phyloP scores from a whole-genome alignment of 2,329 filamentous ascomycete genomes.

The Aspergillus unguis region DNA sequence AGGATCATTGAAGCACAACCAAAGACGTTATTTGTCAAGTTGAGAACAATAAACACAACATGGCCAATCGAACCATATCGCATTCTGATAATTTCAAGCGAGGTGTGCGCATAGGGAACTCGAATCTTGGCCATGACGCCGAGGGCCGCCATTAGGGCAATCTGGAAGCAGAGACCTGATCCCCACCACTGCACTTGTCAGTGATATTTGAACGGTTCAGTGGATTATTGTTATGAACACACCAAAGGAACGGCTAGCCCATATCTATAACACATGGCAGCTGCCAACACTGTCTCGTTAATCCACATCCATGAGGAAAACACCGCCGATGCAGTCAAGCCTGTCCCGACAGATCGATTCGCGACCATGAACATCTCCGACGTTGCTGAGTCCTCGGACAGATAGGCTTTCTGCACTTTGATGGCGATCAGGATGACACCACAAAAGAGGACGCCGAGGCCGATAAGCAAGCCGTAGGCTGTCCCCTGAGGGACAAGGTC shows the following conservation, averaged over 20 bases:
- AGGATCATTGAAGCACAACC: conserved; percentile 48
- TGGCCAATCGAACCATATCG: conserved; percentile 46
- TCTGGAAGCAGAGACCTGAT: conserved; percentile 46
- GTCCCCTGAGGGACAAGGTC: conserved; percentile 28
- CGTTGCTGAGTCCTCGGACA: conserved; percentile 34
- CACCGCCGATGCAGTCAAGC: conserved; percentile 37
- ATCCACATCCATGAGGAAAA: conserved; percentile 43
- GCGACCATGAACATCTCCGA: conserved; percentile 45
- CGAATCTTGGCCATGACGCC: conserved; percentile 50
- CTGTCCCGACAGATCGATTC: conserved; percentile 37
- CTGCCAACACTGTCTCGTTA: conserved; percentile 36
- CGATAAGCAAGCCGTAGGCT: conserved; percentile 49
- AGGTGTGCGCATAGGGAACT: conserved; percentile 52
- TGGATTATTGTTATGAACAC: background rate
- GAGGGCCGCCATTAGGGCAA: conserved; percentile 49
- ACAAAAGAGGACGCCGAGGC: conserved; percentile 48
- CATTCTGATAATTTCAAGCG: conserved; percentile 49
- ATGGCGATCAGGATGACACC: conserved; percentile 47
- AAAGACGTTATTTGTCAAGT: conserved; percentile 45
- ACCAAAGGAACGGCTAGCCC: conserved; percentile 37
- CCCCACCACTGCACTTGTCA: conserved; percentile 33
- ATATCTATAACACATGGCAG: conserved; percentile 34
- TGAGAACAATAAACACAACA: conserved; percentile 42
- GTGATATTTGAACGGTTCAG: background rate
- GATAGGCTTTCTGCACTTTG: conserved; percentile 41